Percentiles rank a stretch among this genome's conserved stretches.
These are phyloP conservation scores for Tubosaeta sp. DNA, from an alignment of 768 basidiomycete genomes.

Conservation along the genomic window DNA sequence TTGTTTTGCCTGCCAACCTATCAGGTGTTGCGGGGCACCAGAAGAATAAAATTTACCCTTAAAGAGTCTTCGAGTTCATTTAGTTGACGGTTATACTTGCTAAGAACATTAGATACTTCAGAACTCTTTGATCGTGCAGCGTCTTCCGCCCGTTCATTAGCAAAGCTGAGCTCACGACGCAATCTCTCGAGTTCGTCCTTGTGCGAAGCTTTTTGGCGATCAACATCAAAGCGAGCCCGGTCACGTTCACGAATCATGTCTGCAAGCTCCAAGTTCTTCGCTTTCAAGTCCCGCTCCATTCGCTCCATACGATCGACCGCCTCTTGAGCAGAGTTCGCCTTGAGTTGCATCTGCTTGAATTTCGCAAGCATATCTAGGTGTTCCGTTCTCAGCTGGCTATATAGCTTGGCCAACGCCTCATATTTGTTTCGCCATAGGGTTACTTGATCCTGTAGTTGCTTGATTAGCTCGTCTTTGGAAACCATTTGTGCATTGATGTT, in stretches of 20 bases:
- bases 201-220: constrained; percentile 88
- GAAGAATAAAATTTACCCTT: constrained; percentile 48
- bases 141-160: constrained; percentile 98
- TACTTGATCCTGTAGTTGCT: constrained; percentile 94
- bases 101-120: constrained; percentile 82
- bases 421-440: constrained; percentile 98
- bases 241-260: constrained; percentile 99
- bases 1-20: constrained; percentile 73
- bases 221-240: constrained; percentile 90
- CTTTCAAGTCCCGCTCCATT: constrained; percentile 96
- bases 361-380: constrained; percentile 96
- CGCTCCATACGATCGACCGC: constrained; percentile 97
- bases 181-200: constrained; percentile 93
- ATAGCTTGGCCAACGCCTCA: constrained; percentile 95
- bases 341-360: constrained; percentile 95
- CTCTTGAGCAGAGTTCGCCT: constrained; percentile 97
- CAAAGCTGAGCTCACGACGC: constrained; percentile 87
- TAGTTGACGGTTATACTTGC: constrained; percentile 94
- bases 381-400: constrained; percentile 95
- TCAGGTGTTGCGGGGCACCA: constrained; percentile 10
- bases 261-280: constrained; percentile 97
- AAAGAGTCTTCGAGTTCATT: constrained; percentile 95
- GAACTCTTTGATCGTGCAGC: constrained; percentile 86
- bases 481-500: constrained; percentile 82
- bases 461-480: constrained; percentile 94